Base-by-base conservation (phyloP, 2,329 filamentous ascomycete species). In the Talaromyces atroroseus region DNA sequence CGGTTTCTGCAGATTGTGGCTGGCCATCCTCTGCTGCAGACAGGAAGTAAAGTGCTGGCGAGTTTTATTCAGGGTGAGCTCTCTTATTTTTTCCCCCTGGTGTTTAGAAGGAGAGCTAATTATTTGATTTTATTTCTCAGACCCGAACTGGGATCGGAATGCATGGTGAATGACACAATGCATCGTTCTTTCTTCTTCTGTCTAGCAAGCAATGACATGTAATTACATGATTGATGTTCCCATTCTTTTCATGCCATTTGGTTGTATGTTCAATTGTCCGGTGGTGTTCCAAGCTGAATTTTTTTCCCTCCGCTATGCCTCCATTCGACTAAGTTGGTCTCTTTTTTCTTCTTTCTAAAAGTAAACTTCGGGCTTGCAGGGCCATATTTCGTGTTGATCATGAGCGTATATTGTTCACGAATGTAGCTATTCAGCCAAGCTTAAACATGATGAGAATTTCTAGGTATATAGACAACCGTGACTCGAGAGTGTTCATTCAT, bases 1-100 rank as follows among this genome's bases (percentile, higher is more conserved):
- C 85, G 95, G 71, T 99, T 99, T 71, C 76, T 99, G 70, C 92
- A 94, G 82, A 97, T 97, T 70, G 94, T 99, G 11, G 94, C 96
- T 0, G 92, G 94, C 0, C 94, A 99, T 74, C 94, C 94, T 65
- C 79, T 99, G 66, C 76, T 99, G 75, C 94, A 99, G 82, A 99
- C 94, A 29, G 94, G 94, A 52, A 96, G 91, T 74, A 96, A 97
- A 76, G 94, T 99, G 58, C 76, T 99, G 66, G 92, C 92, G 12
- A 89, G 90, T 29, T 99, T 97, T 78, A 92, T 99, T 68, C 94
- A 99, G 77, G 94, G 92, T 95, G 69, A 67, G 81, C 65, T 38
- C 32, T 45, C 45, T 42, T 26, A 16, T 36, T 24, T 44, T 29
- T 7, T 29, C 20, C 44, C 32, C 14, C 7, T n/a, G 8, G 10